phyloP scores from a whole-genome alignment of 2,329 filamentous ascomycete species.

The Fusarium cicatricum region DNA sequence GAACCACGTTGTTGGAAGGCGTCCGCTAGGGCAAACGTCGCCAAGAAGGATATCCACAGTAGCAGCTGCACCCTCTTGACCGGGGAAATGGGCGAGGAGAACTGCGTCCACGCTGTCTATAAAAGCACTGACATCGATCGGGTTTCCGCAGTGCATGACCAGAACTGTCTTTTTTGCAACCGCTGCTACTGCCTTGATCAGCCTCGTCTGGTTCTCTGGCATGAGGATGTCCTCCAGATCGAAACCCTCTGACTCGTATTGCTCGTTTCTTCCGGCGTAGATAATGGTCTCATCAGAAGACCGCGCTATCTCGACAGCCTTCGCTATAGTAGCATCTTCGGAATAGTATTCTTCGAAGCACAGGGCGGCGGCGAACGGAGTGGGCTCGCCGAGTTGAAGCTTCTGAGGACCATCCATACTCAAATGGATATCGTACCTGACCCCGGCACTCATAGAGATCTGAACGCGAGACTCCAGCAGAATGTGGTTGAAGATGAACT shows the following conservation, averaged over 20 bases:
- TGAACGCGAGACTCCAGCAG: slow-evolving; percentile 17
- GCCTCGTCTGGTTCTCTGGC: slow-evolving; percentile 13
- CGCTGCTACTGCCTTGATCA: slow-evolving; percentile 22
- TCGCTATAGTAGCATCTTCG: slow-evolving; percentile 6
- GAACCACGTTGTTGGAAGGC: slow-evolving; percentile 25
- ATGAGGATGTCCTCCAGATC: slow-evolving; percentile 21
- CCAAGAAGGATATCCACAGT: slow-evolving; percentile 13
- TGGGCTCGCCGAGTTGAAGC: slow-evolving; percentile 11
- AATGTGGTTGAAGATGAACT: slow-evolving; percentile 24
- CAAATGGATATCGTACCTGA: slow-evolving; percentile 8
- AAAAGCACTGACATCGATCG: slow-evolving; percentile 19
- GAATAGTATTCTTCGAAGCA: slow-evolving; percentile 30
- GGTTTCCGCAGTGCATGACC: slow-evolving; percentile 26
- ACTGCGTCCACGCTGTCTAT: slow-evolving; percentile 19
- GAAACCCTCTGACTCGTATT: slow-evolving; percentile 28
- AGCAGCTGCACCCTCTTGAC: slow-evolving; percentile 23
- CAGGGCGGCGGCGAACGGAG: slow-evolving; percentile 7
- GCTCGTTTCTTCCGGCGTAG: slow-evolving; percentile 26
- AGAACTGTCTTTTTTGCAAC: slow-evolving; percentile 16
- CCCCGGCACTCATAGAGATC: slow-evolving; percentile 6
- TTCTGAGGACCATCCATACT: slow-evolving; percentile 6
- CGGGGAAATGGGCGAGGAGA: slow-evolving; percentile 23
- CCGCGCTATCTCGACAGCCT: slow-evolving; percentile 15
- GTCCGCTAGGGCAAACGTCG: slow-evolving; percentile 15
- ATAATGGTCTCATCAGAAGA: slow-evolving; percentile 10